Conservation (phyloP, 2,329 filamentous ascomycete species). For the Penicillium griseofulvum region DNA sequence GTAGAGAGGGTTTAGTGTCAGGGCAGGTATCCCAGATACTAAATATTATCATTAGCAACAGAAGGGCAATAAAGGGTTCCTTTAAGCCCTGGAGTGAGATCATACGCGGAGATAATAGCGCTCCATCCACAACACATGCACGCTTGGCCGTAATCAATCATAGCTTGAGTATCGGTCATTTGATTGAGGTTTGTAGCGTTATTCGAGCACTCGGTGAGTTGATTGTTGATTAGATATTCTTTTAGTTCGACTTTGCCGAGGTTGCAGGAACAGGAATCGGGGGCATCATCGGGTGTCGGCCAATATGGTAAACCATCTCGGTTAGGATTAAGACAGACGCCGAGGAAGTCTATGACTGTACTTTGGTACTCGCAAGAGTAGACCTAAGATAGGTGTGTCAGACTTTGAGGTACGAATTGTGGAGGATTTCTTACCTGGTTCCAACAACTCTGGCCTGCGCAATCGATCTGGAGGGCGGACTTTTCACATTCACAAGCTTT, state of each 20-base stretch:
- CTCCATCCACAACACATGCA: slow-evolving; percentile 19
- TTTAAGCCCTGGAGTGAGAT: not conserved
- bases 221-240: not conserved
- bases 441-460: slow-evolving; percentile 15
- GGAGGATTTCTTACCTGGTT: not conserved
- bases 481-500: slow-evolving; percentile 15
- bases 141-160: slow-evolving; percentile 4
- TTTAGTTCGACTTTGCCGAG: slow-evolving; percentile 7
- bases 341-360: slow-evolving; percentile 4
- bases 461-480: slow-evolving; percentile 9
- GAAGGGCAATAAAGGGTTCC: rapidly evolving
- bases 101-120: slow-evolving; percentile 15
- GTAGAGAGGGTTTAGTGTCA: slow-evolving; percentile 8
- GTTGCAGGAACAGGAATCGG: slow-evolving; percentile 22
- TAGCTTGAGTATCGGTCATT: not conserved
- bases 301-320: slow-evolving; percentile 15
- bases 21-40: slow-evolving; percentile 19
- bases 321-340: slow-evolving; percentile 4
- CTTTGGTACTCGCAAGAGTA: slow-evolving; percentile 15
- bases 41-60: not conserved
- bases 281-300: slow-evolving; percentile 15
- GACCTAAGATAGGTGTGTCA: not conserved
- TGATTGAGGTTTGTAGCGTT: slow-evolving; percentile 9
- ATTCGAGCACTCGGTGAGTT: slow-evolving; percentile 5
- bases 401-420: too few relatives aligned